A percentile compares a stretch with the other conserved stretches of the same genome.
Evolutionary conservation across 305 asterid genomes (phyloP).

Genomic region (Galium porrigens): DNA sequence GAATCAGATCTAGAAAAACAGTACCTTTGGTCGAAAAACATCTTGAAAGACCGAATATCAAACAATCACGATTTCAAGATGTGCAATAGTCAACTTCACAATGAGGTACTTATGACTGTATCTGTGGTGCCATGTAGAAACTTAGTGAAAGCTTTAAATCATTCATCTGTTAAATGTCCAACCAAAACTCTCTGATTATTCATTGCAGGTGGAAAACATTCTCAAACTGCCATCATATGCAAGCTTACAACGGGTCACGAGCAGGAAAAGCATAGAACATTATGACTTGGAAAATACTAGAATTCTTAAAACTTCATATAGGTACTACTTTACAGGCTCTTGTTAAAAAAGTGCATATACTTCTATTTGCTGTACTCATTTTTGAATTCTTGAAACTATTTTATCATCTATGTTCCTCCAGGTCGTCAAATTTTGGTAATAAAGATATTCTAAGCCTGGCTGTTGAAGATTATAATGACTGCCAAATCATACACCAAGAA

Average conservation of each 20-base stretch:
- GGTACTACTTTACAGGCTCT: constrained; percentile 30
- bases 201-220: constrained; percentile 48
- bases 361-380: constrained; percentile 5
- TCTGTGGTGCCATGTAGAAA: constrained; percentile 5
- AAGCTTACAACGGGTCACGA: constrained; percentile 42
- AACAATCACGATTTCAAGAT: constrained; percentile 22
- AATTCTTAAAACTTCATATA: constrained; percentile 51
- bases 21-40: constrained; percentile 29
- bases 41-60: constrained; percentile 36
- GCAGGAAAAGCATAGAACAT: constrained; percentile 47
- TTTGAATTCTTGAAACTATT: constrained; percentile 2
- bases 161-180: background rate
- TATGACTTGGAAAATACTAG: constrained; percentile 40
- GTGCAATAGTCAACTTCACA: constrained; percentile 28
- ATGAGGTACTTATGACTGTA: constrained; percentile 35
- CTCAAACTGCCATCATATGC: constrained; percentile 52
- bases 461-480: constrained; percentile 56
- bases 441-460: constrained; percentile 49
- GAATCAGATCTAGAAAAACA: constrained; percentile 40
- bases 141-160: background rate
- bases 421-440: constrained; percentile 57
- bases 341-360: background rate
- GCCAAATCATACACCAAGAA: constrained; percentile 46
- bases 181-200: constrained; percentile 13
- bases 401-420: constrained; percentile 12